Evolutionary conservation across 768 basidiomycete genomes (phyloP), one percentile per base, ranked within the genome.

Genomic region (Guyanaporus albipodus): DNA sequence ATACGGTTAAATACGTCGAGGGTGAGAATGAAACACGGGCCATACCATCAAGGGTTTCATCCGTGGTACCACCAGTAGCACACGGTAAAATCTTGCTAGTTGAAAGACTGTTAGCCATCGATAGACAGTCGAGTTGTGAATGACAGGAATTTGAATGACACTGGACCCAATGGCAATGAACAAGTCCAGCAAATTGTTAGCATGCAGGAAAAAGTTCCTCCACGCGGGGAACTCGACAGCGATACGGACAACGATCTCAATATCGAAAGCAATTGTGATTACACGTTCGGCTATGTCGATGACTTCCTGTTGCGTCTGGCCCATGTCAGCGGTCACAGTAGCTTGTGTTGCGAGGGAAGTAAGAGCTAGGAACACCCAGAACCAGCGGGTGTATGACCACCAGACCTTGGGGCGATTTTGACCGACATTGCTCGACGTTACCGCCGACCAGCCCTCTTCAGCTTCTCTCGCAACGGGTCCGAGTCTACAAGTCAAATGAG

Each of bases 41-140:
- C 50, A 44, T 26, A 93, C 91, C 70, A 96, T 66, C 23, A 96
- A 69, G 1, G 86, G 87, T 53, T 80, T 85, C 91, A 96, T 95
- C 44, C 90, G 73, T 0, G 93, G 94, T 22, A 96, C 80, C 35
- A 83, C 87, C 41, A 97, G 63, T 58, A 98, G 92, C 31, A 96
- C 90, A 4, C 94, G 75, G 65, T 97, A 97, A 70, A 95, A 97
- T 57, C 94, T 74, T 55, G 73, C 73, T 9, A 96, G 71, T 62
- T 91, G 88, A 57, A 97, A 88, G 24, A 87, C 76, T 4, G 91
- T 94, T 54, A 95, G 76, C 95, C 95, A 98, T 0, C 85, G 78
- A 59, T 94, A 94, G 3, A 82, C 71, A 5, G 54, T 46, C 6
- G 84, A 83, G 11, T 73, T 50, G 44, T 77, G 75, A 21, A 98